Base-by-base conservation (phyloP, 2,329 filamentous ascomycete species). In the Onygena corvina region DNA sequence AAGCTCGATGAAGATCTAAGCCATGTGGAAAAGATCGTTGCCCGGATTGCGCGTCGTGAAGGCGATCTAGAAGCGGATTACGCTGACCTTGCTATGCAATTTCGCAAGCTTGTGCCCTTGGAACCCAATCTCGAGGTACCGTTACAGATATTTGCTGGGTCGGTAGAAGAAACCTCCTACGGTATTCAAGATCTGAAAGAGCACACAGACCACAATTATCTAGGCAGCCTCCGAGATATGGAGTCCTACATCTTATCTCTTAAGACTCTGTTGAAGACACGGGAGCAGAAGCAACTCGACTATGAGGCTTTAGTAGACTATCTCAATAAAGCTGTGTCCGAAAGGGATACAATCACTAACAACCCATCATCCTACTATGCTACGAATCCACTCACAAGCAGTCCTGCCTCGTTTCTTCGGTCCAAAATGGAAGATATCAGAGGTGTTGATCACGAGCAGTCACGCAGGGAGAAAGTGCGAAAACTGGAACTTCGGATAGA, bases 211-310 rank as follows among this genome's bases (percentile, higher is more conserved):
- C 88, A 94, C 60, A 88, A 95, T 66, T 98, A 98, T 63, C 79
- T 98, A 1, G 86, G 87, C 57, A 90, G 84, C 49, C 74, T 98
- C 48, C 81, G 88, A 46, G 92, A 98, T 68, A 94, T 96, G 89
- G 86, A 93, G 59, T 84, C 88, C 21, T 98, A 96, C 67, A 90
- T 88, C 56, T 71, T 78, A n/a, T 84, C 88, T 0, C 73, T 96
- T 42, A 94, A 94, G 67, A 76, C 80, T 20, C 80, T 98, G 3
- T 80, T 98, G 55, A 94, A 94, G 66, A 86, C 86, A 1, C 83
- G 92, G 30, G 92, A 98, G 70, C 88, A 93, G 70, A 98, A 98
- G 65, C 92, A 98, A 65, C 83, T 98, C 51, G 92, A 98, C 70
- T 94, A 90, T 61, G 92, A 98, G 69, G 89, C 87, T 56, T 76